These are phyloP conservation scores for Inga oerstediana DNA, from an alignment of 306 rosid species.

Conservation along the genomic window DNA sequence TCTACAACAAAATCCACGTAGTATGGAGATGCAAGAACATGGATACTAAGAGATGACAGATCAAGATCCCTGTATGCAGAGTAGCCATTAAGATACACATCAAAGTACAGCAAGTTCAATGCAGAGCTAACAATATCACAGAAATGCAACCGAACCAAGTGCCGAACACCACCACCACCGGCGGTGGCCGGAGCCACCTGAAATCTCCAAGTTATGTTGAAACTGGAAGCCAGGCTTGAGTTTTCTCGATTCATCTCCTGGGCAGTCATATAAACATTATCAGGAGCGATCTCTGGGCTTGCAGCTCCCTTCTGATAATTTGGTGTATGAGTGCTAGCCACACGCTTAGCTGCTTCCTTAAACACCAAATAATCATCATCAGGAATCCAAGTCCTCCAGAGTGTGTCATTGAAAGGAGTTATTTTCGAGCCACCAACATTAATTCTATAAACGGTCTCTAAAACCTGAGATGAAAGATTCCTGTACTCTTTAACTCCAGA, in stretches of 20 bases:
- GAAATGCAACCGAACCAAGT: slow-evolving; percentile 87
- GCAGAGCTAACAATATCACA: slow-evolving; percentile 82
- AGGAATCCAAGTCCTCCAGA: slow-evolving; percentile 97
- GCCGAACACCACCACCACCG: slow-evolving; percentile 34
- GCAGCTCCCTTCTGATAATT: slow-evolving; percentile 73
- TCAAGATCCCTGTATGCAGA: slow-evolving; percentile 79
- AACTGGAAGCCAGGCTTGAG: slow-evolving; percentile 46
- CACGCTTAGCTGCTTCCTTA: slow-evolving; percentile 71
- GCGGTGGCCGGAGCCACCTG: slow-evolving; percentile 42
- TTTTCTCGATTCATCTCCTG: slow-evolving; percentile 81
- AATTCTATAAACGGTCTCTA: slow-evolving; percentile 84
- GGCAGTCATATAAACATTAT: slow-evolving; percentile 83
- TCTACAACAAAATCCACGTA: slow-evolving; percentile 79
- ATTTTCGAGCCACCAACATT: slow-evolving; percentile 85
- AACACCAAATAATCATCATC: slow-evolving; percentile 73
- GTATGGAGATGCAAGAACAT: slow-evolving; percentile 70
- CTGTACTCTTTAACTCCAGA: slow-evolving; percentile 52
- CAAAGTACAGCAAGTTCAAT: slow-evolving; percentile 69
- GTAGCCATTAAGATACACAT: slow-evolving; percentile 79
- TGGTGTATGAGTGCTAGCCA: slow-evolving; percentile 54
- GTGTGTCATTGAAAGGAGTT: slow-evolving; percentile 90
- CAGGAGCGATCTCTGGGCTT: slow-evolving; percentile 78
- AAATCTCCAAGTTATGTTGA: slow-evolving; percentile 87
- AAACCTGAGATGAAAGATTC: slow-evolving; percentile 66
- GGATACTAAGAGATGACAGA: slow-evolving; percentile 62